phyloP scores from a whole-genome alignment of 306 rosid species.

The Cucumis melo region DNA sequence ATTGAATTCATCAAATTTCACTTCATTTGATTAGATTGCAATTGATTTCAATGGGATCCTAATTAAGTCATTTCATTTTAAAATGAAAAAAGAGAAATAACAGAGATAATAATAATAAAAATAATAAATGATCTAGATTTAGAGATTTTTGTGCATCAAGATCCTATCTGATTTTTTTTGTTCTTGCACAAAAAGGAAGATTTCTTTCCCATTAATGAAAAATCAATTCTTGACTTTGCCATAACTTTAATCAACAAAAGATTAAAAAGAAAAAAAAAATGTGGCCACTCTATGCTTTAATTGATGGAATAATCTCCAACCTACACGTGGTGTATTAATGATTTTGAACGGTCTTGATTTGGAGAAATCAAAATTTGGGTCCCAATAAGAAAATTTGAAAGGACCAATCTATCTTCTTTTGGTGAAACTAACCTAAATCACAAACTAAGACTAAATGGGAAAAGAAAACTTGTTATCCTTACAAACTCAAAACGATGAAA shows the following conservation, averaged over 20 bases:
- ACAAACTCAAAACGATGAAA: neutral
- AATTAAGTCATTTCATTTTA: neutral
- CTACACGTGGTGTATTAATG: neutral
- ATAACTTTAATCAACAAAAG: neutral
- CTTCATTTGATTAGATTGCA: neutral
- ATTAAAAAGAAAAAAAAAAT: neutral
- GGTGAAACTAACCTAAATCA: neutral
- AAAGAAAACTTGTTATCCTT: neutral
- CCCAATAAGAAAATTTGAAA: neutral
- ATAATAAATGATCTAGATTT: neutral
- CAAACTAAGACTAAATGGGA: neutral
- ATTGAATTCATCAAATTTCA: neutral
- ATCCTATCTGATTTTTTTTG: neutral
- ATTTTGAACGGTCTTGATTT: neutral
- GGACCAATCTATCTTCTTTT: neutral
- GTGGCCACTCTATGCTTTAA: neutral
- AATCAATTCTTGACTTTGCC: neutral
- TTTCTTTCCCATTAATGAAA: neutral
- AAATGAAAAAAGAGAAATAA: neutral
- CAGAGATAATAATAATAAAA: accelerated
- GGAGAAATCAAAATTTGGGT: neutral
- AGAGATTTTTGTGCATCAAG: neutral
- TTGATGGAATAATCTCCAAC: neutral
- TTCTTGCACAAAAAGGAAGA: neutral
- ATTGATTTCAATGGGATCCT: neutral